phyloP scores from a whole-genome alignment of 2,329 filamentous ascomycete genomes.

The Trichoderma oligosporum region DNA sequence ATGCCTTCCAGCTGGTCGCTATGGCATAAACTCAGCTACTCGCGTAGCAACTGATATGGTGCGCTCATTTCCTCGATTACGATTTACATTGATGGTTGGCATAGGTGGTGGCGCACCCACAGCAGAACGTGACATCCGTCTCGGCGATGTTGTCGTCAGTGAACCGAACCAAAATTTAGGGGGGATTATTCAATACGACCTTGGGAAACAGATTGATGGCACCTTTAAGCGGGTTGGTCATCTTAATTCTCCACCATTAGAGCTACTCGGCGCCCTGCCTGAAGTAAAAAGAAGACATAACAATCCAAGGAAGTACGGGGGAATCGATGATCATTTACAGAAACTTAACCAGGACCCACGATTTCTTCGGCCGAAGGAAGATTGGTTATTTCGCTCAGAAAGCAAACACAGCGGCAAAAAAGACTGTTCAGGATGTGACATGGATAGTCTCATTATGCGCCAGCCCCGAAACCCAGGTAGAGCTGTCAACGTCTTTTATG shows the following conservation, averaged over 20 bases:
- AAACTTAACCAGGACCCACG: neutral
- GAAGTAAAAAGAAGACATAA: neutral
- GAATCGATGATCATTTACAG: neutral
- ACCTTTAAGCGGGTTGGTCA: neutral
- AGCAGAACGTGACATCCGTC: neutral
- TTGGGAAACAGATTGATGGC: neutral
- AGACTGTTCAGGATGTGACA: neutral
- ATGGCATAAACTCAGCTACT: neutral
- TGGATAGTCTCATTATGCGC: neutral
- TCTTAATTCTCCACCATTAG: neutral
- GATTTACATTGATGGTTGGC: neutral
- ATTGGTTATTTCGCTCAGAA: neutral
- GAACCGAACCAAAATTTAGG: neutral
- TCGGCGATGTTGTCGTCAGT: conserved; percentile 3
- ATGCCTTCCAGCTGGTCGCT: conserved; percentile 20
- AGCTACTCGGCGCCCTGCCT: neutral
- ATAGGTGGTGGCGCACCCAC: neutral
- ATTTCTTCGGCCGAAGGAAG: neutral
- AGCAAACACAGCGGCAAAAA: neutral
- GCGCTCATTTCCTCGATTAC: neutral
- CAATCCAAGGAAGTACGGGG: neutral
- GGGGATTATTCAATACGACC: neutral
- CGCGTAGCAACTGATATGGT: neutral
- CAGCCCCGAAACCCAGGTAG: neutral
- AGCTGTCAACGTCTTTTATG: neutral